Evolutionary conservation across 208 protist genomes (phyloP).

Genomic region (Kentomonas sorsogonicus): DNA sequence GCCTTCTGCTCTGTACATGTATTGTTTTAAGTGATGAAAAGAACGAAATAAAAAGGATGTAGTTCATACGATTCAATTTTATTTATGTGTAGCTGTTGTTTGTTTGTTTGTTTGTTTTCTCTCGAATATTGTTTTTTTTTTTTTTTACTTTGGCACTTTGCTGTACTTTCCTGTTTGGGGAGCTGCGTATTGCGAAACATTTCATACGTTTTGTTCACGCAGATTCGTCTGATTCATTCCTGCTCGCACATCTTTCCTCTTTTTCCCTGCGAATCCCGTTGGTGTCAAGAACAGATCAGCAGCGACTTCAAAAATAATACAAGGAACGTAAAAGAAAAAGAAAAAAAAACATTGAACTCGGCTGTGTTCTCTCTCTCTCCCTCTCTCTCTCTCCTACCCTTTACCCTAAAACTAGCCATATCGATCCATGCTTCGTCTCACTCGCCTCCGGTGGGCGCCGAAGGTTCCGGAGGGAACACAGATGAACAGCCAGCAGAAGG

Average conservation of each 20-base stretch:
- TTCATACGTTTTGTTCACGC: neutral
- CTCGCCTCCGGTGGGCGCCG: constrained; percentile 1
- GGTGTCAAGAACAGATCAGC: no score
- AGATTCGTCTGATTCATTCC: neutral
- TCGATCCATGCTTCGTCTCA: constrained; percentile 27
- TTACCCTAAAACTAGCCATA: no score
- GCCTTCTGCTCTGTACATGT: constrained; percentile 4
- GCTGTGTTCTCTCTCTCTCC: no score
- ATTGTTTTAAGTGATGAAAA: constrained; percentile 1
- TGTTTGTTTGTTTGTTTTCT: neutral
- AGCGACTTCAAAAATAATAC: no score
- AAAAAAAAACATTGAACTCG: no score
- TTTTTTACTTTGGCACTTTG: constrained; percentile 2
- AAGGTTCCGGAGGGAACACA: constrained; percentile 22
- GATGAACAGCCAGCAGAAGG: constrained; percentile 77
- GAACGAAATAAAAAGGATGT: neutral
- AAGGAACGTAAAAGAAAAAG: no score
- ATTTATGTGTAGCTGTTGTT: neutral
- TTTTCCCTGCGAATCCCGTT: constrained; percentile 5
- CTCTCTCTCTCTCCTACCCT: no score
- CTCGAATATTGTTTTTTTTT: constrained; percentile 5
- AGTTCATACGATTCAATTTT: neutral
- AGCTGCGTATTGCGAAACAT: neutral
- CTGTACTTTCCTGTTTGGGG: neutral
- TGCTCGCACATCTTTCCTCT: neutral